Conservation (phyloP, 2,329 filamentous ascomycete genomes). For the Xylaria sp. region DNA sequence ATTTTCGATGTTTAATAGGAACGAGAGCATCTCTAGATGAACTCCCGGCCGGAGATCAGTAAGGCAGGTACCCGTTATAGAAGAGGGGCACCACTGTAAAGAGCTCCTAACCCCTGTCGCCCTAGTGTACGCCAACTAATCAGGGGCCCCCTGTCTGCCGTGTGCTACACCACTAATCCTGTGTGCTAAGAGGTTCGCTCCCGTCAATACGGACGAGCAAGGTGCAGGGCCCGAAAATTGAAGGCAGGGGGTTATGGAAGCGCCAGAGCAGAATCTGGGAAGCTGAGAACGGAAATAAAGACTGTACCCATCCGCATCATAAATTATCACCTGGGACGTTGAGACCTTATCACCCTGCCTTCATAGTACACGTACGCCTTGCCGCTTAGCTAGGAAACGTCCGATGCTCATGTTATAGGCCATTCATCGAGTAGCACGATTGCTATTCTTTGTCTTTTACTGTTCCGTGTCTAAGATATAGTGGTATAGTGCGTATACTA, state of each 20-base stretch:
- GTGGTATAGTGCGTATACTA: not conserved
- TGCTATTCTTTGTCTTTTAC: not conserved
- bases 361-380: not conserved
- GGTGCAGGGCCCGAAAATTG: constrained; percentile 14
- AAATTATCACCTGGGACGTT: no score
- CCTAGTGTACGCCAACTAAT: no score
- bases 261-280: no score
- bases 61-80: no score
- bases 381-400: not conserved
- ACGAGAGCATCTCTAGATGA: not conserved
- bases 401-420: not conserved
- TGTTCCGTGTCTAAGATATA: not conserved
- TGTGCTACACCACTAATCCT: constrained; percentile 2
- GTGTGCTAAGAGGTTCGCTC: not conserved
- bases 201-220: not conserved
- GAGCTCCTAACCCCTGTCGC: no score
- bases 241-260: constrained; percentile 14
- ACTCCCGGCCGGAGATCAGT: no score
- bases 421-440: not conserved
- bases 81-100: no score
- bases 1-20: not conserved
- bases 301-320: no score
- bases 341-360: not conserved
- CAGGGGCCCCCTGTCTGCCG: constrained; percentile 22
- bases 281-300: constrained; percentile 5